Evolutionary conservation across 805 yeast species (phyloP).

Genomic region (Saccharomyces eubayanus): DNA sequence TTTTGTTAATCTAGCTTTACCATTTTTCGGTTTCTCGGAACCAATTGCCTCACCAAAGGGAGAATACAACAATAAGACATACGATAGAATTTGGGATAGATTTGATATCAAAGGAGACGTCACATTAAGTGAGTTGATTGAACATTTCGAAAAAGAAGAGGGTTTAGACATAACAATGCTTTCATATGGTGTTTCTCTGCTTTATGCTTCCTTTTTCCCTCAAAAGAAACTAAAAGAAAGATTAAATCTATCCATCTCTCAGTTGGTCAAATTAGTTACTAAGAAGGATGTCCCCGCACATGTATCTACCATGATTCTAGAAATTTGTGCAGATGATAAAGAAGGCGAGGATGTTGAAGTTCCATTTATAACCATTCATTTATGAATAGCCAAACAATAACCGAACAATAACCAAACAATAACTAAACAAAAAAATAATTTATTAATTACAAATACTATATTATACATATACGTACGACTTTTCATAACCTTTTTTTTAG

Average conservation of each 20-base stretch:
- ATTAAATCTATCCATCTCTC: slow-evolving; percentile 54
- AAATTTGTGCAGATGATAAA: slow-evolving; percentile 85
- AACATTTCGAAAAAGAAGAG: slow-evolving; percentile 69
- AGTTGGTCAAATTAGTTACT: slow-evolving; percentile 74
- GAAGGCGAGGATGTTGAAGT: slow-evolving; percentile 94
- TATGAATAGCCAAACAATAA: slow-evolving; percentile 22
- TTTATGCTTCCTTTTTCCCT: slow-evolving; percentile 91
- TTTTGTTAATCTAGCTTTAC: slow-evolving; percentile 82
- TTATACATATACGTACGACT: background rate
- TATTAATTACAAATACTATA: background rate
- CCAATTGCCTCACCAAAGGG: slow-evolving; percentile 83
- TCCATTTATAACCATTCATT: slow-evolving; percentile 69
- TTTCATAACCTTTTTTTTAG: background rate
- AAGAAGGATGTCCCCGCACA: slow-evolving; percentile 72
- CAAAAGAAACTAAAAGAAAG: slow-evolving; percentile 83
- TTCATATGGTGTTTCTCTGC: slow-evolving; percentile 78
- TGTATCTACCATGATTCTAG: slow-evolving; percentile 72
- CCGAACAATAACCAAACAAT: background rate
- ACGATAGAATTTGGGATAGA: slow-evolving; percentile 93
- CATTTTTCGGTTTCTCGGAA: slow-evolving; percentile 94
- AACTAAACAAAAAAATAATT: background rate
- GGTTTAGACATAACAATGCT: slow-evolving; percentile 86
- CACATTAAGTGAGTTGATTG: slow-evolving; percentile 64
- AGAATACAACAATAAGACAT: slow-evolving; percentile 65
- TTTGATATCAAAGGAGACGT: slow-evolving; percentile 73